A percentile compares a stretch with the other conserved stretches of the same genome.
These are phyloP conservation scores for Onygenales sp. DNA, from an alignment of 2,329 filamentous ascomycete genomes.

Conservation along the genomic window DNA sequence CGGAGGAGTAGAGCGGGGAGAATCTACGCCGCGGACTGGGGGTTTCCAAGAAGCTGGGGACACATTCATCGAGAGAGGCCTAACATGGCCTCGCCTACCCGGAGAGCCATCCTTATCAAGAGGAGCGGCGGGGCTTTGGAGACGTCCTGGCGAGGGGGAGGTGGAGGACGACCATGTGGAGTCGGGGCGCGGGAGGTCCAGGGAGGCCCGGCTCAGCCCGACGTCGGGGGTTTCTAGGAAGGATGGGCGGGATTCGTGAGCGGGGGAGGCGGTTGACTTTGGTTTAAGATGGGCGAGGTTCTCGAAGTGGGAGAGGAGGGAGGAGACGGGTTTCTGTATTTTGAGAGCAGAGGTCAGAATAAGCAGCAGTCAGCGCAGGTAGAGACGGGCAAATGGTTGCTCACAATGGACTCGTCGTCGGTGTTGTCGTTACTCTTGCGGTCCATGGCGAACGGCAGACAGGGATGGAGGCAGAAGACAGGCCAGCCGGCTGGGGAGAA, in stretches of 20 bases:
- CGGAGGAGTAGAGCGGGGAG: conserved; percentile 32
- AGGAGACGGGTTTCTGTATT: conserved; percentile 38
- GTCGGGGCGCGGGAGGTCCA: conserved; percentile 33
- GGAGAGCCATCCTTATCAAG: conserved; percentile 27
- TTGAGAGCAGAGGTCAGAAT: conserved; percentile 7
- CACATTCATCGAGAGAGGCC: conserved; percentile 36
- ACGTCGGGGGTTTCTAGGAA: conserved; percentile 23
- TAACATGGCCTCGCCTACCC: conserved; percentile 52
- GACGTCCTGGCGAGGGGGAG: not conserved
- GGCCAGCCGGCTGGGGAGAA: not conserved
- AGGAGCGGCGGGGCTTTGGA: conserved; percentile 13
- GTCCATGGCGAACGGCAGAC: conserved; percentile 22
- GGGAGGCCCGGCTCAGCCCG: conserved; percentile 26
- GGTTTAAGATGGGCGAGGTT: conserved; percentile 28
- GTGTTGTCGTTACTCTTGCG: conserved; percentile 24
- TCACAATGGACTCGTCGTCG: conserved; percentile 29
- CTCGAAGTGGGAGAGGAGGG: conserved; percentile 40
- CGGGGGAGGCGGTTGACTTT: conserved; percentile 9
- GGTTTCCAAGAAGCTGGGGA: conserved; percentile 32
- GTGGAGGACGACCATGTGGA: conserved; percentile 24
- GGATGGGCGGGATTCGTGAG: conserved; percentile 11
- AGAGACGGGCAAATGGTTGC: conserved; percentile 10
- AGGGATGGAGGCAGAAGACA: not conserved
- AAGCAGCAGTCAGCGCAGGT: conserved; percentile 6
- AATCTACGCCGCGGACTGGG: conserved; percentile 34